Conservation (phyloP, 306 rosid genomes). For the Gillenia trifoliata region DNA sequence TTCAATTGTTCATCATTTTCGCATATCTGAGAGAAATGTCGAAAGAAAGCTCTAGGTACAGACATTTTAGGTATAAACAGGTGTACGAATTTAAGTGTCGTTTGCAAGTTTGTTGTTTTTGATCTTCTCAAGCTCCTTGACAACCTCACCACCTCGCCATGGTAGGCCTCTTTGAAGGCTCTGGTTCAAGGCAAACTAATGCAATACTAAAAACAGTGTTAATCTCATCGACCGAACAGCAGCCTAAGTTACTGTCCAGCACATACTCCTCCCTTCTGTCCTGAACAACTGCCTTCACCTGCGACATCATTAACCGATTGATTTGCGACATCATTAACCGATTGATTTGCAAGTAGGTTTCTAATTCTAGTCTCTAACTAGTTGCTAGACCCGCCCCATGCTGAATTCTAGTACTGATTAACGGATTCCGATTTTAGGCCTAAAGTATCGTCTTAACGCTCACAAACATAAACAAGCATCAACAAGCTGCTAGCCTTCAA, state of each 20-base stretch:
- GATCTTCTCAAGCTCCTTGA: slow-evolving; percentile 61
- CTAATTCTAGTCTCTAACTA: no score
- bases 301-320: background rate
- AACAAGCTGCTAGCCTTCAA: no score
- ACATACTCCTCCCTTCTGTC: slow-evolving; percentile 59
- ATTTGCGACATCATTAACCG: slow-evolving; percentile 5
- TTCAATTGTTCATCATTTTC: background rate
- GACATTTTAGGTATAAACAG: background rate
- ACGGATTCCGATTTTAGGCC: no score
- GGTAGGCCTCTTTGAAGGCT: slow-evolving; percentile 73
- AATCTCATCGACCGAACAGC: slow-evolving; percentile 56
- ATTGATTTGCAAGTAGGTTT: slow-evolving; percentile 3
- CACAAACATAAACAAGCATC: no score
- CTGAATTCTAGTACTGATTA: no score
- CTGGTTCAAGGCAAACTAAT: slow-evolving; percentile 67
- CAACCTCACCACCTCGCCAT: slow-evolving; percentile 81
- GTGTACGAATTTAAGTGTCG: slow-evolving; percentile 11
- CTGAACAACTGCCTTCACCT: slow-evolving; percentile 75
- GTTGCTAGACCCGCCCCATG: no score
- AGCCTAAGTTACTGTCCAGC: slow-evolving; percentile 51
- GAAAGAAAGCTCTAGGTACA: background rate
- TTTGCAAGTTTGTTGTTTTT: slow-evolving; percentile 21
- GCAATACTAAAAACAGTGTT: slow-evolving; percentile 57
- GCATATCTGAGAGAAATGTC: background rate
- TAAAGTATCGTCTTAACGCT: no score